Evolutionary conservation across 2,329 filamentous ascomycete species (phyloP).

Genomic region (Phialophora expanda): DNA sequence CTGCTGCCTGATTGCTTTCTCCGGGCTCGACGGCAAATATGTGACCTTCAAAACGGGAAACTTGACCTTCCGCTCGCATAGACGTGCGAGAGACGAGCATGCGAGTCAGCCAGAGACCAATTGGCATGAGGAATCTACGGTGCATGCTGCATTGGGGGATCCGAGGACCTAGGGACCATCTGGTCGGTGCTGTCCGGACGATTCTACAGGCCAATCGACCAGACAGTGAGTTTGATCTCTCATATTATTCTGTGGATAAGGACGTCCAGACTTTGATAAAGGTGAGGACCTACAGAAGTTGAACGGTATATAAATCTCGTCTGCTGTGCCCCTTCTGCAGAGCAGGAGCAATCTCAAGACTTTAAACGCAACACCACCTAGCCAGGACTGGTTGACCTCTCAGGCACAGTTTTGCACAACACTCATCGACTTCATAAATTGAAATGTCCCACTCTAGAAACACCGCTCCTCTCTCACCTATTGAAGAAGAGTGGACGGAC

Average conservation of each 20-base stretch:
- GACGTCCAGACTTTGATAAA: not conserved
- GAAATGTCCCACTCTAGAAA: not conserved
- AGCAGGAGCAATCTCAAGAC: not conserved
- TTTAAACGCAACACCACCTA: not conserved
- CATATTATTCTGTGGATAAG: not conserved
- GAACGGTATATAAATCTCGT: not conserved
- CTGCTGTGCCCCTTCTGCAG: not conserved
- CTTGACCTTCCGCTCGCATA: not conserved
- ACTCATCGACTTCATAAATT: not conserved
- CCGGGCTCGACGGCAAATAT: not conserved
- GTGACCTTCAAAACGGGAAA: not conserved
- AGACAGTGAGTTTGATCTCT: not conserved
- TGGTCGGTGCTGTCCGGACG: not conserved
- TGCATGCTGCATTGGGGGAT: not conserved
- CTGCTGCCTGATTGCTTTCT: not conserved
- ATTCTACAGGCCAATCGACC: not conserved
- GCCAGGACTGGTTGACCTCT: not conserved
- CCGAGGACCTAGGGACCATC: not conserved
- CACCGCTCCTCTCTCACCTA: not conserved
- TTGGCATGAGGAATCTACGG: not conserved
- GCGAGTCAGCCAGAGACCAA: not conserved
- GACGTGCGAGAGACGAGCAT: too few relatives aligned
- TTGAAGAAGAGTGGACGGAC: not conserved
- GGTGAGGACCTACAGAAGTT: not conserved
- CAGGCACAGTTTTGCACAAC: not conserved